Evolutionary conservation across 129 eudicot species (phyloP), one percentile per base, ranked within the genome.

Genomic region (Rutidosis leptorrhynchoides): DNA sequence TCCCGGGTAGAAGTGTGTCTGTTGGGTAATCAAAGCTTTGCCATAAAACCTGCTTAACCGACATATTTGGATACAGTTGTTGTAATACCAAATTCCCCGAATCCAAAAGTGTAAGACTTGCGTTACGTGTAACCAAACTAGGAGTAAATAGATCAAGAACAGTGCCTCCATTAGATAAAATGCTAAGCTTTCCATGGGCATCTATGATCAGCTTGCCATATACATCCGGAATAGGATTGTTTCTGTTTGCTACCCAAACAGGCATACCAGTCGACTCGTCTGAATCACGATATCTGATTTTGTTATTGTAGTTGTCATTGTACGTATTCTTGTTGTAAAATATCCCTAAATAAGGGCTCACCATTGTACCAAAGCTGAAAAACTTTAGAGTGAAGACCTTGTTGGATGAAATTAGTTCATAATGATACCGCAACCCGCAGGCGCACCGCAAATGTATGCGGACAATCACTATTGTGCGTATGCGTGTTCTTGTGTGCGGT

Each of bases 11-110:
- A 40, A 79, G 72, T 0, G 82, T 79, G 62, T 83, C 80, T 11
- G 84, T 75, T 3, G 88, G 88, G 48, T 83, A 32, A 69, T 83
- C 88, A 64, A 79, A 83, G 65, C 88, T 83, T 61, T 76, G 82
- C 88, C 84, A 83, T 26, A 78, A 71, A 10, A 73, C 58, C 63
- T 7, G 56, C 20, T 57, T 65, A 60, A 59, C 51, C 0, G 81
- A 70, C 43, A 81, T 68, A 26, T 56, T 26, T 21, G 67, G 30
- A 23, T 75, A 43, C 64, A 75, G 11, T 68, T 70, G 76, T n/a
- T 32, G 62, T 26, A 78, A 42, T 46, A 75, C 68, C 12, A 79
- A 68, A 60, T 83, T 79, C 10, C 84, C 84, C 14, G 68, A n/a
- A 72, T 82, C 73, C 46, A 59, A 59, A 14, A 82, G 67, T 23